Evolutionary conservation across 2,329 filamentous ascomycete genomes (phyloP), one percentile per base, ranked within the genome.

Genomic region (Nothopassalora personata): DNA sequence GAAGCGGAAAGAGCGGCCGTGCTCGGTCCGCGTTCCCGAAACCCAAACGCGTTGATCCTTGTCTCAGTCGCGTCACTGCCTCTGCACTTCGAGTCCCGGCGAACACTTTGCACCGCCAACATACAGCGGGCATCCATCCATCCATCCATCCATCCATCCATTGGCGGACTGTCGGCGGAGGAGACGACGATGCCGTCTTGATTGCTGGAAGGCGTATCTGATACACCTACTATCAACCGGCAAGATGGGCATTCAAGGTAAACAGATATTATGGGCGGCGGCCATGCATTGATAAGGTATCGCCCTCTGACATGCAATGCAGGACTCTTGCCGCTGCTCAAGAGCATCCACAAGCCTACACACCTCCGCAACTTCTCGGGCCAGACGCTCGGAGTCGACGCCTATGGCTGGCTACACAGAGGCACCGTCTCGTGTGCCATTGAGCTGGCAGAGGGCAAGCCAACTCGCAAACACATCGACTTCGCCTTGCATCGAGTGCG

Each of bases 371-470:
- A 91, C 70, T 97, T 89, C 74, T 79, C 83, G 11, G 94, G 93
- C 54, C 87, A 96, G 75, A 96, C 89, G 1, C 83, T 99, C 50
- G 95, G 89, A n/a, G 87, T 99, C 36, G 94, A 99, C 74, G 93
- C 89, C 58, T 99, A 99, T 81, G 94, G 93, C 73, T 99, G 95
- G 94, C 86, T 99, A 57, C 94, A 99, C 75, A 88, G 94, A 66
- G 95, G 92, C 56, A 91, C 91, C 50, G 87, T 95, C 65, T 84
- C 90, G 53, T 97, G 93, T 78, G 91, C 93, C 63, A 85, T 94
- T 69, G 94, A 97, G 69, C 83, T 99, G 63, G 94, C 91, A 36
- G 83, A 93, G 68, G 91, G 85, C 68, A 94, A 90, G 73, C 91
- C 91, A 13, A 97, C 92, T 0, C 87, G 84, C 56, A 95, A 90